These are phyloP conservation scores for Scedosporium boydii DNA, from an alignment of 2,329 filamentous ascomycete genomes.

Conservation along the genomic window DNA sequence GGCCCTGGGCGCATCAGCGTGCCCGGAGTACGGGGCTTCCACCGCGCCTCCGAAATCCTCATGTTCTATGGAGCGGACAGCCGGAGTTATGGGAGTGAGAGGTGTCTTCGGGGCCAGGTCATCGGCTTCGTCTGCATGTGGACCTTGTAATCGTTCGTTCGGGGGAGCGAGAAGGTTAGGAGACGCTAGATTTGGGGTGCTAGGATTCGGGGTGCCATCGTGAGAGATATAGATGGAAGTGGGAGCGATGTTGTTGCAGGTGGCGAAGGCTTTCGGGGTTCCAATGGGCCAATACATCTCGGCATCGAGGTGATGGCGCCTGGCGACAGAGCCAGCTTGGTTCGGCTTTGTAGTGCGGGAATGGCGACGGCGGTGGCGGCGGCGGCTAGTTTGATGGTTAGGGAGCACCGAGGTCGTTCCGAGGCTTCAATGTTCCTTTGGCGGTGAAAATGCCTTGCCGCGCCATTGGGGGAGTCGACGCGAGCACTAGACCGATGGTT, in stretches of 20 bases:
- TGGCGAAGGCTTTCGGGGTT: constrained; percentile 74
- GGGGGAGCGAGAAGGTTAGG: not conserved
- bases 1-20: constrained; percentile 24
- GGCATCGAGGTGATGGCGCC: not conserved
- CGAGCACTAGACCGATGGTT: no score
- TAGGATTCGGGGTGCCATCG: constrained; percentile 20
- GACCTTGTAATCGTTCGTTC: not conserved
- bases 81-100: constrained; percentile 46
- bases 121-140: not conserved
- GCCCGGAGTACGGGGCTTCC: constrained; percentile 17
- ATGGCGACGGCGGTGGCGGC: no score
- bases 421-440: no score
- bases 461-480: no score
- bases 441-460: no score
- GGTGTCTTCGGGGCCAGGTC: constrained; percentile 32
- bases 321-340: no score
- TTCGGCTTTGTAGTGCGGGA: no score
- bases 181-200: no score
- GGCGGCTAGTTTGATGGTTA: no score
- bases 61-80: constrained; percentile 49
- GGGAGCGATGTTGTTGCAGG: constrained; percentile 53
- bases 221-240: constrained; percentile 45
- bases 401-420: no score
- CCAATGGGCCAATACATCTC: constrained; percentile 85
- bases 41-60: constrained; percentile 26